These are phyloP conservation scores for Avena sativa DNA, from an alignment of 176 grass and related monocot species.

Conservation along the genomic window DNA sequence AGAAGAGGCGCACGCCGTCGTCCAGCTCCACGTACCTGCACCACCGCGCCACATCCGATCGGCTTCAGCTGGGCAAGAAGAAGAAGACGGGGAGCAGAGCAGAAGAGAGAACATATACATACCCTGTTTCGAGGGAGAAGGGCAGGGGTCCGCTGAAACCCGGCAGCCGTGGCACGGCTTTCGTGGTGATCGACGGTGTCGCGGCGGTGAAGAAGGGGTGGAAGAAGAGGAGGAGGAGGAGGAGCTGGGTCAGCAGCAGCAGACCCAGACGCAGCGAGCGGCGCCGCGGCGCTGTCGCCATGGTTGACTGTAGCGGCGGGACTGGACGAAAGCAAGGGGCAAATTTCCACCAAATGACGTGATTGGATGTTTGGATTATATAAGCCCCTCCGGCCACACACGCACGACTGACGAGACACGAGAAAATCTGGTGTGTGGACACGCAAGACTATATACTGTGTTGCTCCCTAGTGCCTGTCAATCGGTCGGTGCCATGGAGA, in stretches of 20 bases:
- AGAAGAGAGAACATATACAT: too few species aligned
- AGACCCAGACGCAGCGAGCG: not conserved
- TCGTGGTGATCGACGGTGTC: slow-evolving; percentile 13
- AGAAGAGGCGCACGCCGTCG: slow-evolving; percentile 46
- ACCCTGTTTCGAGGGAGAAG: slow-evolving; percentile 42
- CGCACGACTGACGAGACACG: not conserved
- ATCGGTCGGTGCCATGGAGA: not conserved
- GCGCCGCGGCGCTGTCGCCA: not conserved
- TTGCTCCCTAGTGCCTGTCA: not conserved
- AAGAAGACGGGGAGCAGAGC: not conserved
- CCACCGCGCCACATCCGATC: not conserved
- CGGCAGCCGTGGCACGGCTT: slow-evolving; percentile 11
- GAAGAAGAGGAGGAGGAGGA: not conserved
- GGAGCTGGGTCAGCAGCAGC: not conserved
- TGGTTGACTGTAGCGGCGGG: not conserved
- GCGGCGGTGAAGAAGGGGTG: not conserved
- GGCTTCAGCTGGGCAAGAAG: not conserved
- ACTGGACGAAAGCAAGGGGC: not conserved
- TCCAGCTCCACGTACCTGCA: slow-evolving; percentile 42
- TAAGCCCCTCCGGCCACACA: not conserved
- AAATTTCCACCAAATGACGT: not conserved
- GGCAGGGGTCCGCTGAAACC: slow-evolving; percentile 23
- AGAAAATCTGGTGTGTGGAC: not conserved
- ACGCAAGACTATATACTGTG: not conserved
- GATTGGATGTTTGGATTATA: not conserved